These are phyloP conservation scores for Gastrodia elata DNA, from an alignment of 106 monocot genomes.

Conservation along the genomic window DNA sequence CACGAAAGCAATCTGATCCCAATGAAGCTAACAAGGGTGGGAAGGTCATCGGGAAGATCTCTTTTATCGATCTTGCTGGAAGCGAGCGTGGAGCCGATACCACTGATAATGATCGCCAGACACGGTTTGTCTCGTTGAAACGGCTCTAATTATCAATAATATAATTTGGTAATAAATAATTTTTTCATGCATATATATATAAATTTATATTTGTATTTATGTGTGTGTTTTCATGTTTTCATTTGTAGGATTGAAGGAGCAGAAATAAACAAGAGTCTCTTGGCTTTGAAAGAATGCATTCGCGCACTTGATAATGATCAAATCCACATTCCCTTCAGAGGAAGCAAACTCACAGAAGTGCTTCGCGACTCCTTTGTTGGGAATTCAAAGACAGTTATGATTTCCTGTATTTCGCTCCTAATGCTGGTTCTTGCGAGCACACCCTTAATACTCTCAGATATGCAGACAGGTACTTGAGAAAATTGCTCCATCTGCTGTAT, in stretches of 20 bases:
- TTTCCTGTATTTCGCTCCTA: slow-evolving; percentile 87
- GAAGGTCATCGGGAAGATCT: slow-evolving; percentile 72
- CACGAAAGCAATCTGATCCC: slow-evolving; percentile 35
- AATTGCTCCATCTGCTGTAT: not conserved
- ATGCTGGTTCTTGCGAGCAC: slow-evolving; percentile 79
- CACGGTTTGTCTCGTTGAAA: slow-evolving; percentile 30
- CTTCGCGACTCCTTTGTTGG: slow-evolving; percentile 92
- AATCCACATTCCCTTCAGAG: slow-evolving; percentile 83
- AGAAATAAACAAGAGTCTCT: slow-evolving; percentile 88
- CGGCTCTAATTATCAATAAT: not conserved
- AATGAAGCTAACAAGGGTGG: slow-evolving; percentile 31
- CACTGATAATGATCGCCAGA: slow-evolving; percentile 82
- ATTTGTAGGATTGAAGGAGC: slow-evolving; percentile 75
- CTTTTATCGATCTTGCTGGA: slow-evolving; percentile 95
- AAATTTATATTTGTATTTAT: no score
- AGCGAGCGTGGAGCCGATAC: slow-evolving; percentile 94
- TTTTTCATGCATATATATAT: not conserved
- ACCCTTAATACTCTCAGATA: slow-evolving; percentile 97
- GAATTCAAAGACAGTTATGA: slow-evolving; percentile 90
- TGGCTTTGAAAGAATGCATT: slow-evolving; percentile 84
- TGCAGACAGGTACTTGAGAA: slow-evolving; percentile 67
- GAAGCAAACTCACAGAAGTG: slow-evolving; percentile 90
- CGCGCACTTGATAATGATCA: slow-evolving; percentile 92
- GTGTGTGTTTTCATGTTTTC: not conserved
- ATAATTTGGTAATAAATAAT: not conserved